Conservation (phyloP, 495 filamentous ascomycete species). For the Recurvomyces mirabilis region DNA sequence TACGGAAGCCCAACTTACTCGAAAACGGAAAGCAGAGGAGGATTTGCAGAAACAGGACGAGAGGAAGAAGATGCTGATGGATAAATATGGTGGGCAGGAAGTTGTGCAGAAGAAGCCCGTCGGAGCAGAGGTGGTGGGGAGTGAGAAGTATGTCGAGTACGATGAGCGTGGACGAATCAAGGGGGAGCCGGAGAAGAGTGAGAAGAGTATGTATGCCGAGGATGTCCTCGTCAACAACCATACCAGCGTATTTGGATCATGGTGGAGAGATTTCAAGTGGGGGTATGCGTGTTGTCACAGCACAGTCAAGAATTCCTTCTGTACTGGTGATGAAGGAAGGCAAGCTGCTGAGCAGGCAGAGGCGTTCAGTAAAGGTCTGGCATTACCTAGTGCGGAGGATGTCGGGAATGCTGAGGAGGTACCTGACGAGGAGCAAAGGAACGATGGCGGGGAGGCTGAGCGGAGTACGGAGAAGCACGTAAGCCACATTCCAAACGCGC, state of each 20-base stretch:
- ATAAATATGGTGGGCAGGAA: conserved; percentile 73
- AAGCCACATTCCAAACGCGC: conserved; percentile 27
- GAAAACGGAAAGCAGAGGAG: conserved; percentile 67
- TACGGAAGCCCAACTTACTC: conserved; percentile 74
- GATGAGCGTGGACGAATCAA: conserved; percentile 83
- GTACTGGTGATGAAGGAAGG: conserved; percentile 80
- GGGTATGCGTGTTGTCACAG: conserved; percentile 96
- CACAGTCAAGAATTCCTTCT: conserved; percentile 89
- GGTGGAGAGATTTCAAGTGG: conserved; percentile 94
- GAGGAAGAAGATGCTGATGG: conserved; percentile 59
- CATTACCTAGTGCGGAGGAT: conserved; percentile 25
- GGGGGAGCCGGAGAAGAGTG: conserved; percentile 59
- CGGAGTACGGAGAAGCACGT: conserved; percentile 25
- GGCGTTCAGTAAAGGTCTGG: conserved; percentile 42
- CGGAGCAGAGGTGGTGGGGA: conserved; percentile 59
- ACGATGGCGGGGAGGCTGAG: no score
- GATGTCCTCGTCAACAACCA: conserved; percentile 86
- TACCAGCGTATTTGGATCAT: conserved; percentile 87
- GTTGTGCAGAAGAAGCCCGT: conserved; percentile 47
- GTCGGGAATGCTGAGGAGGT: conserved; percentile 16
- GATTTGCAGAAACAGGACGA: conserved; percentile 53
- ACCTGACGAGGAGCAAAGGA: conserved; percentile 25
- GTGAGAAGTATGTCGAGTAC: conserved; percentile 89
- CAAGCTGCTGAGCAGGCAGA: conserved; percentile 58
- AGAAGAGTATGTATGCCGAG: conserved; percentile 82